Evolutionary conservation across 495 filamentous ascomycete genomes (phyloP).

Genomic region (Penicillium antarcticum): DNA sequence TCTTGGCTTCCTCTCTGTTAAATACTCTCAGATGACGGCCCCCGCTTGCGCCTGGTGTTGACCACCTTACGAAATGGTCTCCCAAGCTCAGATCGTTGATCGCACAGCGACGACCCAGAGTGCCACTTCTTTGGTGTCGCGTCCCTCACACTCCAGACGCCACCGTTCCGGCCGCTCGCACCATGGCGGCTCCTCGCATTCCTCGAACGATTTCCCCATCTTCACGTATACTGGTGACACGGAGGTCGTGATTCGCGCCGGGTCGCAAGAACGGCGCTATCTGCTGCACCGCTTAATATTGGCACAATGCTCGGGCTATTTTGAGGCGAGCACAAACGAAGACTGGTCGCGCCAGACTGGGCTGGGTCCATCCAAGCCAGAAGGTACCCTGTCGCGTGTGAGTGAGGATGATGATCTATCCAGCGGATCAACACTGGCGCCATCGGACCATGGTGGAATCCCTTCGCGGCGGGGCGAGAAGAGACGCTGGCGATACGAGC

Average conservation of each 20-base stretch:
- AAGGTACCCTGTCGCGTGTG: slow-evolving; percentile 50
- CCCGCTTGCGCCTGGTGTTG: slow-evolving; percentile 17
- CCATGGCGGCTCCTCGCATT: slow-evolving; percentile 67
- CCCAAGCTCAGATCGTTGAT: slow-evolving; percentile 63
- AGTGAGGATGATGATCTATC: slow-evolving; percentile 52
- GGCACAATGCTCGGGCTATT: slow-evolving; percentile 86
- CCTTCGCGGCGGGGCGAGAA: slow-evolving; percentile 38
- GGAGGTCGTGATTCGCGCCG: slow-evolving; percentile 74
- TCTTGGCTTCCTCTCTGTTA: background rate
- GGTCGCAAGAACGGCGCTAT: slow-evolving; percentile 74
- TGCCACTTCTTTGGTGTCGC: slow-evolving; percentile 59
- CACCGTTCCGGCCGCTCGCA: slow-evolving; percentile 78
- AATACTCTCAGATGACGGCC: slow-evolving; percentile 12
- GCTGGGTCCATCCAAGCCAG: slow-evolving; percentile 24
- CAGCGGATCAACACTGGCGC: slow-evolving; percentile 38
- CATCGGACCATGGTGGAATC: slow-evolving; percentile 33
- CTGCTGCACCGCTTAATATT: slow-evolving; percentile 81
- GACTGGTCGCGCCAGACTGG: slow-evolving; percentile 68
- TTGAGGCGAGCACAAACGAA: slow-evolving; percentile 82
- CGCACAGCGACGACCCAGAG: slow-evolving; percentile 46
- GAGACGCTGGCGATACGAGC: slow-evolving; percentile 79
- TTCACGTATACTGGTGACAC: slow-evolving; percentile 90
- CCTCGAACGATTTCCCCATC: slow-evolving; percentile 86
- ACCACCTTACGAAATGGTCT: slow-evolving; percentile 57
- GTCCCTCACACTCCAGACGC: slow-evolving; percentile 52